phyloP scores from a whole-genome alignment of 2,329 filamentous ascomycete species.

The Aspergillus candidus region DNA sequence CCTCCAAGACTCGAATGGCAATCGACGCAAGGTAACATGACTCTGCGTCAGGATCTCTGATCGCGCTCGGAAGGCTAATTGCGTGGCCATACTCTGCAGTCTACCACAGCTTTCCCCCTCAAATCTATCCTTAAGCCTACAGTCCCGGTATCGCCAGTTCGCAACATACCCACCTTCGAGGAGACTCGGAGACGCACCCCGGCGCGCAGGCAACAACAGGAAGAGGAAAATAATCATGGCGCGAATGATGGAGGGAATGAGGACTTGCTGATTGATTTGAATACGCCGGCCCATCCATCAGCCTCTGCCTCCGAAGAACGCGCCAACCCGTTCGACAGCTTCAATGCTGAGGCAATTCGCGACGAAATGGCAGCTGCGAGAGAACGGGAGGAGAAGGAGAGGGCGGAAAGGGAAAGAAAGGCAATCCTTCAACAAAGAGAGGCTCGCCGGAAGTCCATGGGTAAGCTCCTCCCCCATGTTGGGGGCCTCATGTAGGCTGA shows the following conservation, averaged over 20 bases:
- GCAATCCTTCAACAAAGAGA: slow-evolving; percentile 68
- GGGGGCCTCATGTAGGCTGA: slow-evolving; percentile 9
- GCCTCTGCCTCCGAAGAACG: slow-evolving; percentile 35
- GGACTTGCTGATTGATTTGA: slow-evolving; percentile 40
- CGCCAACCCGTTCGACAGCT: slow-evolving; percentile 44
- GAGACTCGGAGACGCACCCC: slow-evolving; percentile 42
- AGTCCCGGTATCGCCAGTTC: slow-evolving; percentile 59
- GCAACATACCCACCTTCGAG: slow-evolving; percentile 57
- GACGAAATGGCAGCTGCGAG: slow-evolving; percentile 58
- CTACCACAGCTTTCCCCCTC: slow-evolving; percentile 37
- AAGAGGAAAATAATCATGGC: slow-evolving; percentile 12
- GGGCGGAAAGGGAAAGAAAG: slow-evolving; percentile 51
- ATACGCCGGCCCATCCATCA: slow-evolving; percentile 31
- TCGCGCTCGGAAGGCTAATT: slow-evolving; percentile 3
- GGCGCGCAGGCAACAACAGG: slow-evolving; percentile 25
- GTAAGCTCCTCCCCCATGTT: slow-evolving; percentile 28
- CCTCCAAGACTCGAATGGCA: slow-evolving; percentile 67
- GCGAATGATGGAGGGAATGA: slow-evolving; percentile 19
- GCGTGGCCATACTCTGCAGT: slow-evolving; percentile 25
- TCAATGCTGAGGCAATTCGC: slow-evolving; percentile 36
- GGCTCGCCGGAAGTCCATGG: slow-evolving; percentile 84
- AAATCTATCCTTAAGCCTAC: slow-evolving; percentile 78
- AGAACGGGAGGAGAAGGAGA: slow-evolving; percentile 63
- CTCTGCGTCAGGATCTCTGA: slow-evolving; percentile 1
- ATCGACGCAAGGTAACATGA: slow-evolving; percentile 67